phyloP scores from a whole-genome alignment of 306 rosid genomes.

The Trifolium dubium region DNA sequence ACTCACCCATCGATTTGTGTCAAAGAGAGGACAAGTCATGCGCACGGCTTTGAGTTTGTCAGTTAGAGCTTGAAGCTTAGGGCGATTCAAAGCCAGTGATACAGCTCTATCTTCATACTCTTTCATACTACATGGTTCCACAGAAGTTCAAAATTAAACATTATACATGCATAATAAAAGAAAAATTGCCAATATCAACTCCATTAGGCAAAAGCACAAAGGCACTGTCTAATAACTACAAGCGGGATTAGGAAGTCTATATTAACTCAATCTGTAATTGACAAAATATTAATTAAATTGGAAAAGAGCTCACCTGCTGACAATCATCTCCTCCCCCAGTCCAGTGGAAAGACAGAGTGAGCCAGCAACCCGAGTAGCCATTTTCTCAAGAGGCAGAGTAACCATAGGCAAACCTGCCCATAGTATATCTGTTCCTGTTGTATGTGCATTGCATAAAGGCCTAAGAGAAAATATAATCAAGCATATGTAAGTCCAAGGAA shows the following conservation, averaged over 20 bases:
- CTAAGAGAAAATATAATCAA: slow-evolving; percentile 51
- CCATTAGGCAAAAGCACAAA: background rate
- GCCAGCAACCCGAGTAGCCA: slow-evolving; percentile 99
- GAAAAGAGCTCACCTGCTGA: slow-evolving; percentile 60
- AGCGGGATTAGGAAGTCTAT: slow-evolving; percentile 1
- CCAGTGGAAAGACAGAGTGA: slow-evolving; percentile 95
- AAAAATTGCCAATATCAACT: background rate
- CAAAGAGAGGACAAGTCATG: slow-evolving; percentile 89
- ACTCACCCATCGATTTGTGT: slow-evolving; percentile 91
- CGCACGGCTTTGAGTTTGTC: slow-evolving; percentile 82
- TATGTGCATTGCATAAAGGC: slow-evolving; percentile 99
- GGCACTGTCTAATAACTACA: background rate
- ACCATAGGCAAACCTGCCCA: slow-evolving; percentile 99
- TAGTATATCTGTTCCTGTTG: slow-evolving; percentile 93
- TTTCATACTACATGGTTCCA: slow-evolving; percentile 62
- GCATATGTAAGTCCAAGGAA: background rate
- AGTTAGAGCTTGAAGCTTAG: slow-evolving; percentile 79
- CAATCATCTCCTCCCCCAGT: slow-evolving; percentile 96
- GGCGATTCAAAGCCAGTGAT: slow-evolving; percentile 73
- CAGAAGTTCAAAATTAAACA: slow-evolving; percentile 1
- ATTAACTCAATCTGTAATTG: background rate
- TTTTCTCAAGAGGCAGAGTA: slow-evolving; percentile 94
- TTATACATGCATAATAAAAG: background rate
- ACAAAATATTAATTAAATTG: slow-evolving; percentile 5
- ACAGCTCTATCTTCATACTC: slow-evolving; percentile 97